Evolutionary conservation across 208 protist genomes (phyloP).

Genomic region (Leishmania tropica): DNA sequence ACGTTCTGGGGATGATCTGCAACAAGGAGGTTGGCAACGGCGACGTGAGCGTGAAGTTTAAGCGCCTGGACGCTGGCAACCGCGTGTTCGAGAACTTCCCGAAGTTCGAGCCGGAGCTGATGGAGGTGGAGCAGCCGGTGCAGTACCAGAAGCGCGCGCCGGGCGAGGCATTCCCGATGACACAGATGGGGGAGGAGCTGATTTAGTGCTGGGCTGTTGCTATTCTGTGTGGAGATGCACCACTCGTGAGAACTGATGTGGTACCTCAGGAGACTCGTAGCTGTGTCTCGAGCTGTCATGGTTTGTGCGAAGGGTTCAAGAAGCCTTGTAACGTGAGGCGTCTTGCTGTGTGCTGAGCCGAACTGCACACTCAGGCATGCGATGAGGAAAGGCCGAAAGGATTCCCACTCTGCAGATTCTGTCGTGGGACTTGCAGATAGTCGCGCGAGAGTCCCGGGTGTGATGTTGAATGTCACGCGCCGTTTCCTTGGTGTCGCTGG

Average conservation of each 20-base stretch:
- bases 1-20: slow-evolving; percentile 57
- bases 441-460: too few species aligned
- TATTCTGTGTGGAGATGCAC: background rate
- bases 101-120: slow-evolving; percentile 68
- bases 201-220: background rate
- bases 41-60: slow-evolving; percentile 63
- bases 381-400: background rate
- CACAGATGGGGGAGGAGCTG: slow-evolving; percentile 40
- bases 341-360: background rate
- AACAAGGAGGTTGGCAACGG: slow-evolving; percentile 55
- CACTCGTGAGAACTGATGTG: background rate
- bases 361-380: background rate
- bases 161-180: slow-evolving; percentile 58
- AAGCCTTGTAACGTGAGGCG: background rate
- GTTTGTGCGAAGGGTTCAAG: background rate
- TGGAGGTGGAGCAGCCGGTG: slow-evolving; percentile 41
- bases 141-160: slow-evolving; percentile 71
- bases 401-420: too few species aligned
- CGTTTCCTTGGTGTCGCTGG: background rate
- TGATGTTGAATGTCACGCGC: background rate
- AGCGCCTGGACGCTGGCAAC: slow-evolving; percentile 59
- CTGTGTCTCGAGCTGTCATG: background rate
- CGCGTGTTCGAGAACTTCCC: slow-evolving; percentile 85
- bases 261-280: background rate
- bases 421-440: background rate